Evolutionary conservation across 768 basidiomycete genomes (phyloP), one percentile per base, ranked within the genome.

Genomic region (Mycena belliarum): DNA sequence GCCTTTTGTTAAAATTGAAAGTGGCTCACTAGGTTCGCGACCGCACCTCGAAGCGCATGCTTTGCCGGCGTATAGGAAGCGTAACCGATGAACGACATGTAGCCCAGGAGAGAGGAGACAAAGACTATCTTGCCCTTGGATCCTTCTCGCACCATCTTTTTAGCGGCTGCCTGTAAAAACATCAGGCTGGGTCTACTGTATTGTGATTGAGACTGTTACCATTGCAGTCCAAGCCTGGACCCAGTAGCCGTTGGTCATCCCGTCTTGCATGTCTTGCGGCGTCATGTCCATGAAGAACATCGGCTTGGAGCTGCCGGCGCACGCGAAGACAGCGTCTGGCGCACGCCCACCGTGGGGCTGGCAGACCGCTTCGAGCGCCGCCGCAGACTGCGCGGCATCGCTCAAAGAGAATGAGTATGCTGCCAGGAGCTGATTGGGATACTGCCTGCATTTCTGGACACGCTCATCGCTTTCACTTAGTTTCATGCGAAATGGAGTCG

Each of bases 61-160:
- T 96, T 96, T 11, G 85, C 88, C 0, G 93, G 91, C 0, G 89
- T 76, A 70, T 96, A 96, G 1, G 85, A 82, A 2, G 87, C 77
- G 64, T 86, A 96, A 0, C 95, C 94, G 4, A 89, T 73, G 52
- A 94, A 82, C 2, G 83, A 80, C 76, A 93, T 86, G 65, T 86
- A 85, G 1, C 86, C 89, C 12, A 94, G 72, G 6, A 86, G 83
- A 0, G 90, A 93, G 1, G 85, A 86, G 24, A 91, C 82, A 38
- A 96, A 83, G 18, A 91, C 77, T 37, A 94, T 86, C 68, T 89
- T 92, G 21, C 88, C 83, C 57, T 82, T 79, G 21, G 74, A 70
- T 32, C 78, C 75, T n/a, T 80, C 72, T 49, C 78, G 75, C 20
- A 82, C 82, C 79, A 89, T 88, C n/a, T 73, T 71, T 85, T 87